Evolutionary conservation across 2,329 filamentous ascomycete species (phyloP), one percentile per base, ranked within the genome.

Genomic region (Pseudogymnoascus verrucosus): DNA sequence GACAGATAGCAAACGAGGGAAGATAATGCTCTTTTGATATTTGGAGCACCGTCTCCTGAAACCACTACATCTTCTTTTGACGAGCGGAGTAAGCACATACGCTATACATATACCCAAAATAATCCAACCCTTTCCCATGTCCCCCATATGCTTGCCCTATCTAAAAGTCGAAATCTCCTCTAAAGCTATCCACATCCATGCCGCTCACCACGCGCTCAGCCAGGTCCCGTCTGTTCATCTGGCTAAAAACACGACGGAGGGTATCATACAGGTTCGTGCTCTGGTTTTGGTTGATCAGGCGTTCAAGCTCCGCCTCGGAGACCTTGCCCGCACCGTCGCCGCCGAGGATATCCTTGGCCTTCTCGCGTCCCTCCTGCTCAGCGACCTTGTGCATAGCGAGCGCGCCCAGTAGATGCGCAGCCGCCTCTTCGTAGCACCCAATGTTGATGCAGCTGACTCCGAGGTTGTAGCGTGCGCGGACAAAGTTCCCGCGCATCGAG

Each of bases 231-330:
- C 95, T 80, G 2, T 89, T 89, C 95, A 99, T 98, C 78, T 96
- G 91, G 8, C 88, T 93, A 76, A 99, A 98, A n/a, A 98, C 95
- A 65, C 96, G 82, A 66, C 93, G 80, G 66, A 99, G 79, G 11
- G 96, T 99, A 75, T 99, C 96, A 76, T 96, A 96, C 65, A 99
- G 79, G 71, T 97, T 99, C 60, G 93, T 97, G 79, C 91, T 96
- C 74, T 96, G 88, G 77, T 99, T 99, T 80, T 98, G 93, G 61
- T 89, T 89, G 63, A 96, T 89, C 87, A 96, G 92, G 65, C 89
- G 84, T 72, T 96, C 90, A 19, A 97, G 81, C 68, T 90, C 86
- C 64, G 84, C 86, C 71, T 97, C 92, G 23, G 78, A 78, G 3
- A 87, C 79, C 39, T 76, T 77, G 44, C 78, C 78, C 10, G 74